Conservation (phyloP, 805 yeast genomes). For the Kodamaea laetipori region DNA sequence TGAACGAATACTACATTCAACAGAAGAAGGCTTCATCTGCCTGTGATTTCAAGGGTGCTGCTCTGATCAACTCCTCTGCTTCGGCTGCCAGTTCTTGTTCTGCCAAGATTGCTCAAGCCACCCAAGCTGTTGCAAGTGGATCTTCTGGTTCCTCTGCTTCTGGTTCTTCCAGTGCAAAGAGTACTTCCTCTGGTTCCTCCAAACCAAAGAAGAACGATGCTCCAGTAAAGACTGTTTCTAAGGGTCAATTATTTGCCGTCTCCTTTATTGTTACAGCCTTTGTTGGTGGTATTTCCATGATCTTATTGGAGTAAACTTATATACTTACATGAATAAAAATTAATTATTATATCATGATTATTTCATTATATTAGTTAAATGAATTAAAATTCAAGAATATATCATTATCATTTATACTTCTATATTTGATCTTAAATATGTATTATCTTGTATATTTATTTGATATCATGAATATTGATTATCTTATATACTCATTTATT, state of each 20-base stretch:
- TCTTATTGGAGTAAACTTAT: slow-evolving; percentile 22
- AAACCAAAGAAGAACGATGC: slow-evolving; percentile 15
- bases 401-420: not conserved
- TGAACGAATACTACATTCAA: slow-evolving; percentile 46
- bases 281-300: slow-evolving; percentile 47
- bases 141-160: slow-evolving; percentile 27
- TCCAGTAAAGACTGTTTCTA: slow-evolving; percentile 28
- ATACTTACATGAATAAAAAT: slow-evolving; percentile 1
- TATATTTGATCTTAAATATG: not conserved
- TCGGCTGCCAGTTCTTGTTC: slow-evolving; percentile 35
- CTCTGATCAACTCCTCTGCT: slow-evolving; percentile 41
- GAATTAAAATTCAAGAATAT: not conserved
- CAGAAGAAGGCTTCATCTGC: slow-evolving; percentile 49
- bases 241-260: slow-evolving; percentile 36
- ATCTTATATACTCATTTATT: not conserved
- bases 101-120: slow-evolving; percentile 23
- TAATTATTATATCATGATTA: not conserved
- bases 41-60: slow-evolving; percentile 74
- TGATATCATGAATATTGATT: not conserved
- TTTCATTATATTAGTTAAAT: too few relatives aligned
- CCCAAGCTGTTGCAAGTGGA: slow-evolving; percentile 14
- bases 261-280: slow-evolving; percentile 38
- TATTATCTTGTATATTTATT: not conserved
- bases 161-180: slow-evolving; percentile 22
- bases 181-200: slow-evolving; percentile 27